Base-by-base conservation (phyloP, 208 protist species). In the Sergeia podlipaevii region DNA sequence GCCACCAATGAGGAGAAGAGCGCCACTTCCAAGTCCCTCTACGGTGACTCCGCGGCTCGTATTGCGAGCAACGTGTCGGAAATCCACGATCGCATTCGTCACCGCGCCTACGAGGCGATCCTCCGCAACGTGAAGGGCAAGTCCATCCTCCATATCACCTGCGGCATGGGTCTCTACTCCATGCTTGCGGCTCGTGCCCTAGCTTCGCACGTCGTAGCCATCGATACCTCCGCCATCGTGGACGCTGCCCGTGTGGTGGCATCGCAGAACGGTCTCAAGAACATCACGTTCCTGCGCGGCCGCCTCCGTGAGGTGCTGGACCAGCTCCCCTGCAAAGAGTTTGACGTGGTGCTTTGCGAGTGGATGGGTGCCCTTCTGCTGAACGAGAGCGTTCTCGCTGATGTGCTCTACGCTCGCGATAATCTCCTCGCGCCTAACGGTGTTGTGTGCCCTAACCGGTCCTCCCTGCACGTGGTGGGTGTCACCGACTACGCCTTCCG, bases 331-430 rank as follows among this genome's bases (percentile, higher is more conserved):
- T n/a, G 51, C 7, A 37, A 74, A 24, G 67, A 76, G 60, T 94
- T 95, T 60, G 91, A 96, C 68, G 65, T 95, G 27, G 74, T 96
- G 27, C 45, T 96, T 37, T 94, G 87, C 58, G 91, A 96, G 65
- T 96, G 91, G 91, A 89, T 95, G 76, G 84, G 87, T 1, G 52
- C 82, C 20, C 70, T 96, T 24, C 58, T 96, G 46, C 55, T 89
- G 21, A 96, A 95, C 64, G 85, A 96, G 41, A 48, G 63, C 7
- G 36, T 93, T 8, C 60, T 95, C 8, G 65, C 73, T 11, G 83
- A 96, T 27, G 81, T 88, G 20, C 51, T 93, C 44, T 89, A 80
- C 68, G 79, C 80, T 2, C 71, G 85, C 10, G 85, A 95, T 45
- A 66, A 91, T 61, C 69, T 93, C 10, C 71, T 96, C 26, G 50